phyloP scores from a whole-genome alignment of 2,329 filamentous ascomycete genomes.

The Iodosphaeria phyllophila region DNA sequence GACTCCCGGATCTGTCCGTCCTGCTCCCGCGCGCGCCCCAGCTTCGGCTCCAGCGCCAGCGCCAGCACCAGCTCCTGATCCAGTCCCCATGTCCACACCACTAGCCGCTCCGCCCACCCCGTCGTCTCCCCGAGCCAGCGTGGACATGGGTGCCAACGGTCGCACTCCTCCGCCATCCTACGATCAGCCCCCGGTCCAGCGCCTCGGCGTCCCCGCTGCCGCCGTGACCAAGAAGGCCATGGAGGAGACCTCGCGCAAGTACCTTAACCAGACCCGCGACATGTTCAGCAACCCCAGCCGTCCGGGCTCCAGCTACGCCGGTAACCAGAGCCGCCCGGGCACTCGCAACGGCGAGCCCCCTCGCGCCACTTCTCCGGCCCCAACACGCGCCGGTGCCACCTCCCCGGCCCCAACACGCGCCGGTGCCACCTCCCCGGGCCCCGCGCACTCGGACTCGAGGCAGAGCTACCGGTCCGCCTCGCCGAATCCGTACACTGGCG shows the following conservation, averaged over 20 bases:
- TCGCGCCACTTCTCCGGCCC: constrained; percentile 47
- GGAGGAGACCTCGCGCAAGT: constrained; percentile 87
- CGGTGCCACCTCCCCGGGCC: constrained; percentile 43
- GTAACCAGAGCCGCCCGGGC: constrained; percentile 29
- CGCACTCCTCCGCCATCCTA: constrained; percentile 80
- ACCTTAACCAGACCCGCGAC: constrained; percentile 62
- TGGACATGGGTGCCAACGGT: constrained; percentile 37
- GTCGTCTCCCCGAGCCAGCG: no score
- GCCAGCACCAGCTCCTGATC: no score
- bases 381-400: constrained; percentile 31
- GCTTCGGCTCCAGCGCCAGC: no score
- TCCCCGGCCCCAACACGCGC: constrained; percentile 33
- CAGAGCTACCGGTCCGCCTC: constrained; percentile 28
- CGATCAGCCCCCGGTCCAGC: constrained; percentile 54
- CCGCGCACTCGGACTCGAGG: no score
- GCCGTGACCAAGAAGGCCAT: constrained; percentile 88
- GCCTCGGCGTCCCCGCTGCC: constrained; percentile 74
- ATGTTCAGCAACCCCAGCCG: constrained; percentile 44
- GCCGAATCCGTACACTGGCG: constrained; percentile 35
- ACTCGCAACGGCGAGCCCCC: constrained; percentile 41
- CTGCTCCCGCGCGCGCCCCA: no score
- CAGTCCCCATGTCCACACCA: no score
- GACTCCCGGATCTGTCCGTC: no score
- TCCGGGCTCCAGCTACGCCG: constrained; percentile 17
- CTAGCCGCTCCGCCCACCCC: no score